Percentiles rank a stretch among this genome's conserved stretches.
phyloP scores from a whole-genome alignment of 164 flowering plant species.

The Liriodendron chinense region DNA sequence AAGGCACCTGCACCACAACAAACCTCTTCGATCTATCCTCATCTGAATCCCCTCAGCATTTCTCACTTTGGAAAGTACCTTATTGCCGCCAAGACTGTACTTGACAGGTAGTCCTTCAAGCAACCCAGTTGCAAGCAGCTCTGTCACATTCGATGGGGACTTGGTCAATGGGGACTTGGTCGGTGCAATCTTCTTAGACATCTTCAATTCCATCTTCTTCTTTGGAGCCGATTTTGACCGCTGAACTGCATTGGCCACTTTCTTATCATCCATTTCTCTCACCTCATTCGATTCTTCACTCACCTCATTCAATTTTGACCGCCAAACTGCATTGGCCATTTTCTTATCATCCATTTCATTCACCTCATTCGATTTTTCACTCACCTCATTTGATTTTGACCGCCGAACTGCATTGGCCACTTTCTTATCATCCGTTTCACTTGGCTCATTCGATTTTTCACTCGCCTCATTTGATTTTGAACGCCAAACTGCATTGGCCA shows the following conservation, averaged over 20 bases:
- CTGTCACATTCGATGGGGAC: slow-evolving; percentile 45
- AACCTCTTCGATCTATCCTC: not conserved
- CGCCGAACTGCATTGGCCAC: slow-evolving; percentile 4
- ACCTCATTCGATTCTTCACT: too few species aligned
- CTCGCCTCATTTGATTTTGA: not conserved
- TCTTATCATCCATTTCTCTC: not conserved
- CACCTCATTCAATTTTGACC: slow-evolving; percentile 4
- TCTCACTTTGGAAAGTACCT: not conserved
- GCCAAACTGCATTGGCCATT: slow-evolving; percentile 2
- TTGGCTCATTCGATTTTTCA: not conserved
- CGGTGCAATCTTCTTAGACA: slow-evolving; percentile 32
- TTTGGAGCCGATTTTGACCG: slow-evolving; percentile 4
- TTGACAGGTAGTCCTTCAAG: slow-evolving; percentile 60
- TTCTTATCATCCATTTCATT: not conserved
- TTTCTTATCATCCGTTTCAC: not conserved
- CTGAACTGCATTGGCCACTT: slow-evolving; percentile 1
- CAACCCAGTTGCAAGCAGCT: slow-evolving; percentile 61
- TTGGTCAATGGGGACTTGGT: slow-evolving; percentile 33
- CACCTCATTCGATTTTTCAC: not conserved
- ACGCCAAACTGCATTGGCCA: slow-evolving; percentile 3
- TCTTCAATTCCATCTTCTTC: slow-evolving; percentile 29
- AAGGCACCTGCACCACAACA: not conserved
- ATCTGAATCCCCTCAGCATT: not conserved
- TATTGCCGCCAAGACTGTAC: slow-evolving; percentile 22
- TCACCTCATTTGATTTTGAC: too few species aligned